Conservation (phyloP, 257 asterid species). For the Fraxinus cuspidata region DNA sequence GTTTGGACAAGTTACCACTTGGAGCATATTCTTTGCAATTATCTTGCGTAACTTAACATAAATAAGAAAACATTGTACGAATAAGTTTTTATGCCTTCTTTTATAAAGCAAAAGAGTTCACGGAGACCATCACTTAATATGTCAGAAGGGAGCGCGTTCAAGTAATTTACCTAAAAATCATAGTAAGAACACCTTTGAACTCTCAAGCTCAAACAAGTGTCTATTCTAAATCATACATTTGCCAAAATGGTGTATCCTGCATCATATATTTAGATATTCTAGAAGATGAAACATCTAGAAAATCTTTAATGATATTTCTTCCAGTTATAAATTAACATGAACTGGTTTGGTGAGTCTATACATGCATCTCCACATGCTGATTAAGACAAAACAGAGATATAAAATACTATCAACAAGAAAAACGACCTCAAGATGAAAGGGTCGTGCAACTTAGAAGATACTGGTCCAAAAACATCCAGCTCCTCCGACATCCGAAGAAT, state of each 20-base stretch:
- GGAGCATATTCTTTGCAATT: not conserved
- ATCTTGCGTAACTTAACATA: too few species aligned
- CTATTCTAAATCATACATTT: not conserved
- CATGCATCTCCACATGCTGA: slow-evolving; percentile 2
- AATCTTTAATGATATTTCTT: not conserved
- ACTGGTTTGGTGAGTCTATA: not conserved
- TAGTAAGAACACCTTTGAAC: not conserved
- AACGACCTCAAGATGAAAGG: slow-evolving; percentile 75
- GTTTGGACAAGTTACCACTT: not conserved
- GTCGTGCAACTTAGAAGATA: slow-evolving; percentile 53
- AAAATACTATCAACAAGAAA: not conserved
- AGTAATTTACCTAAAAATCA: not conserved
- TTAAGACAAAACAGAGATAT: not conserved
- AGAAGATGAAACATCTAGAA: slow-evolving; percentile 1
- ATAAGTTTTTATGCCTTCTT: not conserved
- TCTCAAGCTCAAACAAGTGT: not conserved
- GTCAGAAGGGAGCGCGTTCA: not conserved
- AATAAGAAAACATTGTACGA: too few species aligned
- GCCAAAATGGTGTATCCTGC: not conserved
- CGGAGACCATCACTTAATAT: not conserved
- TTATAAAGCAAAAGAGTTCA: not conserved
- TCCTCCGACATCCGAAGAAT: slow-evolving; percentile 73
- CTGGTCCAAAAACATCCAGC: slow-evolving; percentile 61
- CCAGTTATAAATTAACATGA: not conserved
- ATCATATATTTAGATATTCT: not conserved